Base-by-base conservation (phyloP, 352 stramenopile species). In the Elongisporangium undulatum region DNA sequence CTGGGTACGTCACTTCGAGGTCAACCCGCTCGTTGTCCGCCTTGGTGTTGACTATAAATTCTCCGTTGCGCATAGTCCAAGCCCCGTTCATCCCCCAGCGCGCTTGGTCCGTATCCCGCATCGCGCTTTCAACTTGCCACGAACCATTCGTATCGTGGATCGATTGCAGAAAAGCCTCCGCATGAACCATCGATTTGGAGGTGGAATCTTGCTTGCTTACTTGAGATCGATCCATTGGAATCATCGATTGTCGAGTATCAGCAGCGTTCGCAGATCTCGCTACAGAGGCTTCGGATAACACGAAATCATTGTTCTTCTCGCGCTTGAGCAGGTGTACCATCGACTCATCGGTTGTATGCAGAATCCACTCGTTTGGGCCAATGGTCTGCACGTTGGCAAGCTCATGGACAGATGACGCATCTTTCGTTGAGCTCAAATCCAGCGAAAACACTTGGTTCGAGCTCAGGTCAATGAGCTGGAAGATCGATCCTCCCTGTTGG, bases 401-500 rank as follows among this genome's bases (percentile, higher is more conserved):
- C 2, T 69, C 68, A 7, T 67, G 19, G 1, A 72, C 4, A 19
- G 61, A 55, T 1, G 21, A 52, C 1, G 51, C 59, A 7, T 45
- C 54, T 10, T 41, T 64, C 2, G 60, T 22, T 41, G 55, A 64
- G 10, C 54, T 57, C 49, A 89, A 45, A 16, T 90, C 78, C n/a
- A 89, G 55, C 0, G 80, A 84, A 45, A 69, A 75, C 39, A 90
- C 74, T 1, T 56, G 64, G 26, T 62, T 81, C 2, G 49, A 49
- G 24, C 49, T 55, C 29, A 87, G 59, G 45, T 86, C 78, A 19
- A 90, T 61, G 52, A 89, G 38, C 58, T 89, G 80, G 34, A 90
- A 63, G n/a, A 82, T 55, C 7, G 74, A 77, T 8, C 76, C 77
- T 38, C 80, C 74, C 45, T 76, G 77, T 38, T 82, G 60, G 24